Percentiles rank a stretch among this genome's conserved stretches.
These are phyloP conservation scores for Neurospora sp. DNA, from an alignment of 2,329 filamentous ascomycete species.

Conservation along the genomic window DNA sequence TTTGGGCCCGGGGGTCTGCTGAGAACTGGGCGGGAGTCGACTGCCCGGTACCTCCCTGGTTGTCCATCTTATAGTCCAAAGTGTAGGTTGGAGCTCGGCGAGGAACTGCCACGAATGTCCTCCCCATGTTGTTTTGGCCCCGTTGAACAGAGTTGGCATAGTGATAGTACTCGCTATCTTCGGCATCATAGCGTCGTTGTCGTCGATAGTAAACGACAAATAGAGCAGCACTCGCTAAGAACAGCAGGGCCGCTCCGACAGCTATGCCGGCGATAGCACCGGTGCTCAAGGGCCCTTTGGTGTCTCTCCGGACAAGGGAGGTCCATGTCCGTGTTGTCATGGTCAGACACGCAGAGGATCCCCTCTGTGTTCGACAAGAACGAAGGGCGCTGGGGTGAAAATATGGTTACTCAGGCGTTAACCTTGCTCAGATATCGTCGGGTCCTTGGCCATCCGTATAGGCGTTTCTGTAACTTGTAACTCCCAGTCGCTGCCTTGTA, in stretches of 20 bases:
- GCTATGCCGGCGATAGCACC: slow-evolving; percentile 45
- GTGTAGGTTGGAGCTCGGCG: slow-evolving; percentile 18
- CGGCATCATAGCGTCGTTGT: slow-evolving; percentile 25
- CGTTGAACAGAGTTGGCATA: slow-evolving; percentile 5
- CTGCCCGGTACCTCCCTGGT: slow-evolving; percentile 4
- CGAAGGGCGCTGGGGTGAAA: not conserved
- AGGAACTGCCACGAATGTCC: slow-evolving; percentile 2
- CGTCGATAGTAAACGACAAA: slow-evolving; percentile 39
- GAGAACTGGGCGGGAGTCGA: slow-evolving; percentile 9
- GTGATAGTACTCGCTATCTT: slow-evolving; percentile 17
- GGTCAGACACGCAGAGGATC: not conserved
- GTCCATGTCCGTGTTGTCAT: slow-evolving; percentile 14
- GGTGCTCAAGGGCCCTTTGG: slow-evolving; percentile 26
- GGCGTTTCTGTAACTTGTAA: not conserved
- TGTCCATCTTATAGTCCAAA: slow-evolving; percentile 22
- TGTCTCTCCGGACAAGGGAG: slow-evolving; percentile 12
- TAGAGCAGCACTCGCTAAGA: slow-evolving; percentile 32
- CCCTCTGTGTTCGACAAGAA: not conserved
- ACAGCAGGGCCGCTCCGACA: slow-evolving; percentile 32
- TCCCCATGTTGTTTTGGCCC: slow-evolving; percentile 1
- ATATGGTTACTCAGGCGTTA: not conserved
- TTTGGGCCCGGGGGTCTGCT: slow-evolving; percentile 1
- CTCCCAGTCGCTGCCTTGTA: not conserved
- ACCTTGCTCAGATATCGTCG: not conserved
- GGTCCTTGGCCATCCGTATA: not conserved